These are phyloP conservation scores for Heteromeles arbutifolia DNA, from an alignment of 306 rosid species.

Conservation along the genomic window DNA sequence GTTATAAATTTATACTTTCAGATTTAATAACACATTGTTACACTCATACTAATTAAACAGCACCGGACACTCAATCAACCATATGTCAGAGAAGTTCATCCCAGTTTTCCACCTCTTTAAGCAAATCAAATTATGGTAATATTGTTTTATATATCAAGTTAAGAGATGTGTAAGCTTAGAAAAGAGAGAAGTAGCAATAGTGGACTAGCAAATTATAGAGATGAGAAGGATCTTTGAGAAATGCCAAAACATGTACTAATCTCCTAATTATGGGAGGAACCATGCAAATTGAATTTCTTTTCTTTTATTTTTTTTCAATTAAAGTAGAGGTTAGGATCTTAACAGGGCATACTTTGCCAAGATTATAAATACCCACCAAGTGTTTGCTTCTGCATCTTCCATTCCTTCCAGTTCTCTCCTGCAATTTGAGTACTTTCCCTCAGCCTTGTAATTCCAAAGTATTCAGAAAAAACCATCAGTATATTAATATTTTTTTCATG, in stretches of 20 bases:
- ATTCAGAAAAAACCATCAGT: background rate
- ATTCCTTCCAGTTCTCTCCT: background rate
- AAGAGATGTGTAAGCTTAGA: background rate
- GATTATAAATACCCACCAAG: conserved; percentile 19
- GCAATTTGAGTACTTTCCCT: background rate
- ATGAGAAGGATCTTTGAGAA: background rate
- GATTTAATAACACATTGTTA: background rate
- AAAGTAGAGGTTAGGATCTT: conserved; percentile 9
- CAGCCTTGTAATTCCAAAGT: background rate
- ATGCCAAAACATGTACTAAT: background rate
- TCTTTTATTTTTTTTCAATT: background rate
- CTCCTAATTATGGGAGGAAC: background rate
- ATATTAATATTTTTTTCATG: background rate
- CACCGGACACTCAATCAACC: background rate
- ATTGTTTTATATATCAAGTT: background rate
- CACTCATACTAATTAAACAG: too few species aligned
- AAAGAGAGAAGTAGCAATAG: background rate
- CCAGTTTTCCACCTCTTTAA: too few species aligned
- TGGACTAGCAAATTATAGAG: background rate
- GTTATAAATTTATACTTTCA: background rate
- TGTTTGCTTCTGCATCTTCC: background rate
- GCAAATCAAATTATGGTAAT: background rate
- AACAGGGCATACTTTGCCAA: background rate
- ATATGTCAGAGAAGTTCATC: background rate
- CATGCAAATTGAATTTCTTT: conserved; percentile 13